These are phyloP conservation scores for Penicillium sp. DNA, from an alignment of 2,329 filamentous ascomycete species.

Conservation along the genomic window DNA sequence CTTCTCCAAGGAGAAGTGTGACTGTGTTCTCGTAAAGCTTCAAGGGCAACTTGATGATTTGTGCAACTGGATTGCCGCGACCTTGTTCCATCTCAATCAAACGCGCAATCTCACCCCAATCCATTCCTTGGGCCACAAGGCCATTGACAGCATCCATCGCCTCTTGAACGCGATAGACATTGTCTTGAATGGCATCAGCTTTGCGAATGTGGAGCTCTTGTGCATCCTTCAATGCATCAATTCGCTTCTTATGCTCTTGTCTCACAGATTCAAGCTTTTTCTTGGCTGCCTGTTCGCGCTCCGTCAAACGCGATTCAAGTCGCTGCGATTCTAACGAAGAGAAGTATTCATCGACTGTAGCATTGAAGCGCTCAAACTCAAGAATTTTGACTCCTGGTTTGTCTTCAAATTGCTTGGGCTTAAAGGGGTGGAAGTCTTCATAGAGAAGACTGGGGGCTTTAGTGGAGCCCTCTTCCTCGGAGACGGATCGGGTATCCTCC, in stretches of 20 bases:
- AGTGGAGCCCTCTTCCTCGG: conserved; percentile 37
- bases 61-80: conserved; percentile 78
- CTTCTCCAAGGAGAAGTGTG: conserved; percentile 75
- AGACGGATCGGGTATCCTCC: conserved; percentile 41
- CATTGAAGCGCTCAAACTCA: conserved; percentile 83
- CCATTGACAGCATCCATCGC: conserved; percentile 90
- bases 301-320: conserved; percentile 77
- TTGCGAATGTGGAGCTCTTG: conserved; percentile 85
- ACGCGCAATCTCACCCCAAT: conserved; percentile 89
- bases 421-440: conserved; percentile 93
- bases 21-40: conserved; percentile 89
- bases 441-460: conserved; percentile 63
- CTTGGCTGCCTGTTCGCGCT: conserved; percentile 78
- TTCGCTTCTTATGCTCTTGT: conserved; percentile 78
- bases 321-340: conserved; percentile 95
- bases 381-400: conserved; percentile 68
- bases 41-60: conserved; percentile 81
- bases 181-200: conserved; percentile 86
- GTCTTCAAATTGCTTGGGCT: conserved; percentile 74
- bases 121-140: conserved; percentile 91
- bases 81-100: conserved; percentile 85
- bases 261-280: conserved; percentile 83
- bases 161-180: conserved; percentile 87
- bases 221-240: conserved; percentile 78
- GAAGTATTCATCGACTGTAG: conserved; percentile 94